Evolutionary conservation across 257 asterid genomes (phyloP), one percentile per base, ranked within the genome.

Genomic region (Primulina huaijiensis): DNA sequence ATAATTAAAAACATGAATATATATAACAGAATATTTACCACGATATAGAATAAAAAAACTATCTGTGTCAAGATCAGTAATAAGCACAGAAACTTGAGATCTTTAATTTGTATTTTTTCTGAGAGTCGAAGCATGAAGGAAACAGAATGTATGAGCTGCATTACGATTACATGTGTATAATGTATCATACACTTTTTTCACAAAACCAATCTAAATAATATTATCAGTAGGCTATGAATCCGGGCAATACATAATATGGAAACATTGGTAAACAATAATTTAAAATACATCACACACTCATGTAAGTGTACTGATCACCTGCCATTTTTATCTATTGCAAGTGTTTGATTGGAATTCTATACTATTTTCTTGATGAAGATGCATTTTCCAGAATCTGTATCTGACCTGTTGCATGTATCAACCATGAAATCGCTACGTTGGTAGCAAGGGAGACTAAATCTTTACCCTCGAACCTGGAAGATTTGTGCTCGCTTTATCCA

Each of bases 341-440:
- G 58, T 64, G 69, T 38, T 35, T 43, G n/a, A 23, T 11, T 43
- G 53, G n/a, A 11, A 14, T 43, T 43, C n/a, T 11, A 12, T 14
- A 43, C 53, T 43, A 43, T 3, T 43, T 43, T 11, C 53, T 43
- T 43, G 56, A 35, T 6, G 4, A 9, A 10, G 23, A n/a, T 38
- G 12, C 21, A 64, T 38, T 67, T 65, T 40, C 72, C 30, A 25
- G 43, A 37, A 43, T 37, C 17, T 29, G 27, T 30, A 50, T 29
- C 46, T 38, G 16, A 9, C 50, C 50, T 38, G 53, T 29, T 11
- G 0, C 25, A 2, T 43, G 17, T 19, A 8, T 65, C 35, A 12
- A 4, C 70, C 67, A 62, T 31, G 21, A 62, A 34, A 34, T 63
- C 68, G 23, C 55, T 33, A 35, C 17, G 30, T 35, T 23, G 69